Evolutionary conservation across 192 early-diverging fungal species (phyloP), one percentile per base, ranked within the genome.

Genomic region (Powellomyces hirtus): DNA sequence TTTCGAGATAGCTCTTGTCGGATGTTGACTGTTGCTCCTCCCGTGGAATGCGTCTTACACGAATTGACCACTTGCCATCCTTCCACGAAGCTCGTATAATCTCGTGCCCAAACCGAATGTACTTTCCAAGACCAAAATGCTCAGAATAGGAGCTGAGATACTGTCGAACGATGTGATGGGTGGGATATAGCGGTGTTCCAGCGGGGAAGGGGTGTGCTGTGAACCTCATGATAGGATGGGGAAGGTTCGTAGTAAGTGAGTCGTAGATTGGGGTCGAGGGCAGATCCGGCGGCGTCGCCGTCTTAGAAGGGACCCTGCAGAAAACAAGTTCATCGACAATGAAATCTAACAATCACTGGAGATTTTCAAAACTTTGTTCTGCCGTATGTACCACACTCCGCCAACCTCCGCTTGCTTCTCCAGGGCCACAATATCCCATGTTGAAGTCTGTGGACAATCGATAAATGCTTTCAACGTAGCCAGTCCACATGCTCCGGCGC

Each of bases 221-320:
- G 67, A 72, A 73, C 8, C 18, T 22, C 71, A 73, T 73, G 3
- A 73, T 16, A 11, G 27, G 40, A 20, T 50, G 71, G n/a, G 71
- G 62, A 14, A 73, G 37, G 46, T 73, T 73, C 14, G 71, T 73
- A 4, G 34, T 49, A 18, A 73, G 67, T 6, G 57, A 63, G 24
- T 73, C 42, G 59, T 73, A 73, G 22, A 73, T 72, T 6, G 71
- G 45, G 24, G 71, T 29, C 24, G 24, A 38, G 4, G 71, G 38
- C 30, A 59, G 16, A 16, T 24, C 20, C 0, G 55, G 56, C 7
- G 58, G 59, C 8, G 33, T 13, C 35, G 33, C 11, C 8, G 57
- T 13, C 38, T 51, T 14, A 31, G 30, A 50, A 55, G 16, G 53
- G 35, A 27, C n/a, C 13, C 20, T 27, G 0, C 1, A 26, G n/a